Evolutionary conservation across 1,284 basidiomycete species (phyloP).

Genomic region (Leccinum holopus): DNA sequence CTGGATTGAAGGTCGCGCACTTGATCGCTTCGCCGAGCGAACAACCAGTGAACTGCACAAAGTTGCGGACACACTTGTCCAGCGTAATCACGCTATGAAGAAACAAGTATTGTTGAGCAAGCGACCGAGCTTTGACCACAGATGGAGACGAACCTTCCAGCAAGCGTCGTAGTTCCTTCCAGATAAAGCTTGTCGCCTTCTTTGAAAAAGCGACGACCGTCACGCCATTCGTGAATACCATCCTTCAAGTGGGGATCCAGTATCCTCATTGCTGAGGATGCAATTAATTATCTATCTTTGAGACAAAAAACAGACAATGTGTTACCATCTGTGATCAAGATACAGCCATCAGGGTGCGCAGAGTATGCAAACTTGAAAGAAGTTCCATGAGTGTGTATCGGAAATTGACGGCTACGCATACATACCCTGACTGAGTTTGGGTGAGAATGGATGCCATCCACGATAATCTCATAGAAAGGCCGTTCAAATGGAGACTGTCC

Average conservation of each 20-base stretch:
- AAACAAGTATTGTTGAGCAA: slow-evolving; percentile 1
- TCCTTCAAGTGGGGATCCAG: slow-evolving; percentile 83
- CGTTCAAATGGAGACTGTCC: slow-evolving; percentile 51
- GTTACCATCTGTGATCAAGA: slow-evolving; percentile 85
- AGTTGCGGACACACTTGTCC: slow-evolving; percentile 83
- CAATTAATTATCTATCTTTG: slow-evolving; percentile 1
- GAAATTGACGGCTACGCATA: slow-evolving; percentile 24
- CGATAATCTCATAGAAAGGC: slow-evolving; percentile 87
- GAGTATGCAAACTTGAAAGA: slow-evolving; percentile 73
- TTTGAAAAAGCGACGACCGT: slow-evolving; percentile 75
- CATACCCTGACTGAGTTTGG: slow-evolving; percentile 83
- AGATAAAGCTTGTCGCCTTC: slow-evolving; percentile 79
- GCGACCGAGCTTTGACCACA: neutral
- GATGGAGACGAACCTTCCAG: slow-evolving; percentile 57
- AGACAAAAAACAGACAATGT: neutral
- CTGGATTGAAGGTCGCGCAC: slow-evolving; percentile 83
- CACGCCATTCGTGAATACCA: slow-evolving; percentile 85
- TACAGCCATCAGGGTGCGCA: slow-evolving; percentile 78
- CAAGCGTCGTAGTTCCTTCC: slow-evolving; percentile 83
- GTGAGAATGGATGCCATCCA: slow-evolving; percentile 89
- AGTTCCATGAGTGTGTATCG: slow-evolving; percentile 5
- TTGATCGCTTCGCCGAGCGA: slow-evolving; percentile 80
- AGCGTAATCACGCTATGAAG: slow-evolving; percentile 68
- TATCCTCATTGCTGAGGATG: slow-evolving; percentile 71
- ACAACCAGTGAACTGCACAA: slow-evolving; percentile 78